A percentile compares a stretch with the other conserved stretches of the same genome.
These are phyloP conservation scores for Cryphonectria radicalis DNA, from an alignment of 2,329 filamentous ascomycete species.

Conservation along the genomic window DNA sequence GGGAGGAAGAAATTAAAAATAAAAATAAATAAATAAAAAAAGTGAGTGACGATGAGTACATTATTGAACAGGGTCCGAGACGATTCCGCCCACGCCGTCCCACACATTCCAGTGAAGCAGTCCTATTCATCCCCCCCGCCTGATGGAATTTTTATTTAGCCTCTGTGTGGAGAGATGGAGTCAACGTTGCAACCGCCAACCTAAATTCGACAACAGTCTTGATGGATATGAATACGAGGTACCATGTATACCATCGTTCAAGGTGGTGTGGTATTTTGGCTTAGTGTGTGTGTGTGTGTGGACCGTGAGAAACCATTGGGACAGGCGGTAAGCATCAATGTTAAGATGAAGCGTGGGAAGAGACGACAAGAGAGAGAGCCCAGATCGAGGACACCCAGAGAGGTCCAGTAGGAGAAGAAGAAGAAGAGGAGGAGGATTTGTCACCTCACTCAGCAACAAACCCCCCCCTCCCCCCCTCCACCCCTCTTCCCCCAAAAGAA, in stretches of 20 bases:
- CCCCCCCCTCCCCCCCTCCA: too few relatives aligned
- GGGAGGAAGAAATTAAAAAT: too few relatives aligned
- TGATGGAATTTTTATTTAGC: neutral
- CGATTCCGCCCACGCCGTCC: neutral
- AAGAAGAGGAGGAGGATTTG: too few relatives aligned
- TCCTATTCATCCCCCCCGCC: neutral
- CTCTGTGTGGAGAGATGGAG: conserved; percentile 1
- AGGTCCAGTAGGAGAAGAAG: neutral
- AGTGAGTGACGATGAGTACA: neutral
- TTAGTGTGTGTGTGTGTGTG: neutral
- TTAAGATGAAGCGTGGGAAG: neutral
- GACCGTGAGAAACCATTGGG: neutral
- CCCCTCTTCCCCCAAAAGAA: neutral
- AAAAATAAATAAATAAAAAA: too few relatives aligned
- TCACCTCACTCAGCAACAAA: neutral
- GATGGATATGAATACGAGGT: neutral
- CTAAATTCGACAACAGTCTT: neutral
- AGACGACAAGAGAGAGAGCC: neutral
- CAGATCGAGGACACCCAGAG: neutral
- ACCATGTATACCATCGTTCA: neutral
- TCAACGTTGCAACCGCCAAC: conserved; percentile 4
- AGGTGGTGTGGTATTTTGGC: neutral
- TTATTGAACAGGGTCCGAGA: neutral
- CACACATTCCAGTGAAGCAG: neutral
- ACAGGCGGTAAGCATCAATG: neutral